Evolutionary conservation across 495 filamentous ascomycete species (phyloP), one percentile per base, ranked within the genome.

Genomic region (Barbatosphaeria neglecta): DNA sequence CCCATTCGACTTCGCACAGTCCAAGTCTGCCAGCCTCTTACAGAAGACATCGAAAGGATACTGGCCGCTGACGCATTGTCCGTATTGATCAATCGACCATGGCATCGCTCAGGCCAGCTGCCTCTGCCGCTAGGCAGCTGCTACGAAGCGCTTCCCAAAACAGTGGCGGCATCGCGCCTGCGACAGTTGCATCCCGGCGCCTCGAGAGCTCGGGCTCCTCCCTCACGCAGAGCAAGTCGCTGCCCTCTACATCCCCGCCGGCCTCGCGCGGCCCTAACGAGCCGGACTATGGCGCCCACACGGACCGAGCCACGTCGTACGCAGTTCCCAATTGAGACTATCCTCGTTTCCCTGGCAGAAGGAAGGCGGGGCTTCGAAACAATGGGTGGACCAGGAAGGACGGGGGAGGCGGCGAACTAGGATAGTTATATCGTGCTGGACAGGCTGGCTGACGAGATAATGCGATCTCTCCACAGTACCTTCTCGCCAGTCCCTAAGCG

Each of bases 401-500:
- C 13, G 9, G 13, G 13, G 2, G 16, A 10, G 31, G 3, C 27
- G 3, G n/a, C n/a, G n/a, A n/a, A n/a, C n/a, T n/a, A n/a, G n/a
- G n/a, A n/a, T n/a, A n/a, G n/a, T n/a, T n/a, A n/a, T n/a, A n/a
- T n/a, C n/a, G n/a, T n/a, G n/a, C n/a, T n/a, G n/a, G n/a, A n/a
- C n/a, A n/a, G n/a, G n/a, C n/a, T 43, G 18, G 24, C 46, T 50
- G 22, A 35, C 39, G 31, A 20, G 40, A 27, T 37, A 25, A 40
- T 39, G 16, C 43, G 18, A 15, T 2, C 19, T 7, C 15, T 6
- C 16, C 17, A 23, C 49, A 95, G 90, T 44, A 76, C 75, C 60
- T 98, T 87, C 69, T 93, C 90, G 25, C 90, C 87, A 19, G 78
- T 95, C 37, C 89, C 92, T 46, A 86, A 81, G 69, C 74, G 80